Conservation (phyloP, 2,329 filamentous ascomycete genomes). For the Botrytis paeoniae region DNA sequence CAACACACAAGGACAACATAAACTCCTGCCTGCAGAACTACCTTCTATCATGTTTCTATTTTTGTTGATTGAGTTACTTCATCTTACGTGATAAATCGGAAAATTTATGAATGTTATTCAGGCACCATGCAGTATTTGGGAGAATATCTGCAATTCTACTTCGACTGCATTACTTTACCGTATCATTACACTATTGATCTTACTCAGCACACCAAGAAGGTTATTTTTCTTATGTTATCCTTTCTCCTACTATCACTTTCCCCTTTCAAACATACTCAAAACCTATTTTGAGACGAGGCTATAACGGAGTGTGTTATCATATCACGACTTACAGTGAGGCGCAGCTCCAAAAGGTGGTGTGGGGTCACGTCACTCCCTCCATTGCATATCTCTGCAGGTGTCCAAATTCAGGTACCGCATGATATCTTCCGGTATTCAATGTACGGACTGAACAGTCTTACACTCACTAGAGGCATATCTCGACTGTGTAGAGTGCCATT, state of each 20-base stretch:
- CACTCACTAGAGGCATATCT: neutral
- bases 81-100: constrained; percentile 18
- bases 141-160: neutral
- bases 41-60: constrained; percentile 18
- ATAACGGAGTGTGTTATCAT: neutral
- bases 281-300: constrained; percentile 27
- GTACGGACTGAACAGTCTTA: neutral
- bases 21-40: constrained; percentile 12
- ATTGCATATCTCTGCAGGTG: constrained; percentile 15
- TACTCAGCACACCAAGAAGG: constrained; percentile 15
- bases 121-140: constrained; percentile 17
- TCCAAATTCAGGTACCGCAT: constrained; percentile 13
- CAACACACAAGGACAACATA: constrained; percentile 15
- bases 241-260: neutral
- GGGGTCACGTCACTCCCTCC: constrained; percentile 18
- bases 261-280: constrained; percentile 12
- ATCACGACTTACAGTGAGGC: constrained; percentile 11
- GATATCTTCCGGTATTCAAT: neutral
- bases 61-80: constrained; percentile 12
- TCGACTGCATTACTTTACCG: constrained; percentile 1
- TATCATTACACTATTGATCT: constrained; percentile 15
- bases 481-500: neutral
- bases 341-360: constrained; percentile 5
- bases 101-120: constrained; percentile 10
- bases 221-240: neutral